Percentiles rank a stretch among this genome's conserved stretches.
These are phyloP conservation scores for Postia placenta DNA, from an alignment of 768 basidiomycete genomes.

Conservation along the genomic window DNA sequence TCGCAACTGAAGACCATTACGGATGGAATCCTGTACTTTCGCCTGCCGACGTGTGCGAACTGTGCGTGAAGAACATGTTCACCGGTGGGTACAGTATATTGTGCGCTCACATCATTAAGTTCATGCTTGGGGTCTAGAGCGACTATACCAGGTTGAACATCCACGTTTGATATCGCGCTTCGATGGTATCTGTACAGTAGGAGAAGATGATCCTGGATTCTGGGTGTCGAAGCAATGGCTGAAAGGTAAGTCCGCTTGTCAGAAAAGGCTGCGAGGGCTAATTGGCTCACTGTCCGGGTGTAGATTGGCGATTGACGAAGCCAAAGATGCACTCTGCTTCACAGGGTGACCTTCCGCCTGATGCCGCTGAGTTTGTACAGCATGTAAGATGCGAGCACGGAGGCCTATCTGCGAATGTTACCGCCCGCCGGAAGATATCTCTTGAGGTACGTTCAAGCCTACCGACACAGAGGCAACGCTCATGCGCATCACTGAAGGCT, in stretches of 20 bases:
- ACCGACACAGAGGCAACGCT: too few relatives aligned
- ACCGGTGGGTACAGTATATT: conserved; percentile 35
- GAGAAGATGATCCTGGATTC: conserved; percentile 39
- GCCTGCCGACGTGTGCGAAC: conserved; percentile 49
- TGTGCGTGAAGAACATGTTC: conserved; percentile 55
- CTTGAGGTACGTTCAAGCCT: conserved; percentile 36
- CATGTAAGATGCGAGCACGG: conserved; percentile 75
- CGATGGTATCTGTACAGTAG: conserved; percentile 43
- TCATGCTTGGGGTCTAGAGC: conserved; percentile 38
- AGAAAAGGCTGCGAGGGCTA: too few relatives aligned
- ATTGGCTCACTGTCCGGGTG: too few relatives aligned
- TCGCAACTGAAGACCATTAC: conserved; percentile 34
- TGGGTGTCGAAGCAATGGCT: conserved; percentile 82
- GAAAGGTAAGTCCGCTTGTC: conserved; percentile 58
- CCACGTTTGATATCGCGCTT: conserved; percentile 54
- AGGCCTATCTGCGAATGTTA: conserved; percentile 45
- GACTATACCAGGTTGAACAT: conserved; percentile 64
- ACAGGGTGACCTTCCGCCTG: conserved; percentile 62
- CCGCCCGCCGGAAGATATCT: conserved; percentile 58
- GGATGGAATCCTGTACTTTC: conserved; percentile 42
- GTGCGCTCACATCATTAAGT: not conserved
- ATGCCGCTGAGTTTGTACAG: conserved; percentile 43
- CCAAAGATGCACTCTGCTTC: conserved; percentile 71
- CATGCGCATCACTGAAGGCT: conserved; percentile 35
- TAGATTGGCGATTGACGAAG: conserved; percentile 68